Conservation (phyloP, 202 grass and related monocot genomes). For the Brachypodium distachyon region DNA sequence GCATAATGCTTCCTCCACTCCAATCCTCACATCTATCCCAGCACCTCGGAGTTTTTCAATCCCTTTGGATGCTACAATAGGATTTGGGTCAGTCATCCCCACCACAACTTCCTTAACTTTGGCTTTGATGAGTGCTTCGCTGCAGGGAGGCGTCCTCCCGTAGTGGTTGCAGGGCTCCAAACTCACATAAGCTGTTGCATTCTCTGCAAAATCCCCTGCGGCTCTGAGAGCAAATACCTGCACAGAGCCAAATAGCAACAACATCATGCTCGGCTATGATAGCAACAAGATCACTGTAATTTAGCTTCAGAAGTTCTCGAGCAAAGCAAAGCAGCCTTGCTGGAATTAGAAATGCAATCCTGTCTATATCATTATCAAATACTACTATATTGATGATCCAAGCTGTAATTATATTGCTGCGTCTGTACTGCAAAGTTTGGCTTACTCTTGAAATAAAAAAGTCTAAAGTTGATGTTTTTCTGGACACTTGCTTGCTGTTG, state of each 20-base stretch:
- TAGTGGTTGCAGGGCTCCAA: conserved; percentile 95
- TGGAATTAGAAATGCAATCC: too few relatives aligned
- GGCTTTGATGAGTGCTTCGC: conserved; percentile 62
- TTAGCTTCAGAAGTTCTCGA: background rate
- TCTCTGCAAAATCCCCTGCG: conserved; percentile 62
- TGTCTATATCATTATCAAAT: too few relatives aligned
- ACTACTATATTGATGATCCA: too few relatives aligned
- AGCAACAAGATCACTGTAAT: background rate
- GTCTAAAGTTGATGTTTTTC: background rate
- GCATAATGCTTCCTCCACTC: conserved; percentile 61
- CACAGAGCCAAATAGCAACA: conserved; percentile 18
- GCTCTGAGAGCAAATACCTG: conserved; percentile 90
- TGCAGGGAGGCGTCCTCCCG: conserved; percentile 82
- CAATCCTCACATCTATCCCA: conserved; percentile 57
- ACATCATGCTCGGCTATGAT: background rate
- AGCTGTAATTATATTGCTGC: background rate
- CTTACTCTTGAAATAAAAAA: background rate
- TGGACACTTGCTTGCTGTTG: background rate
- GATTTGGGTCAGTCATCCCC: conserved; percentile 92
- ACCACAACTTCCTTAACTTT: conserved; percentile 79
- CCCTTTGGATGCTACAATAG: conserved; percentile 87
- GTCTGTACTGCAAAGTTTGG: background rate
- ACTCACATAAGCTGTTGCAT: conserved; percentile 75
- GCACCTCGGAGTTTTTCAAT: conserved; percentile 64
- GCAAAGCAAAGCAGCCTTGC: background rate